Conservation (phyloP, 495 filamentous ascomycete genomes). For the Talaromyces nanjingensis region DNA sequence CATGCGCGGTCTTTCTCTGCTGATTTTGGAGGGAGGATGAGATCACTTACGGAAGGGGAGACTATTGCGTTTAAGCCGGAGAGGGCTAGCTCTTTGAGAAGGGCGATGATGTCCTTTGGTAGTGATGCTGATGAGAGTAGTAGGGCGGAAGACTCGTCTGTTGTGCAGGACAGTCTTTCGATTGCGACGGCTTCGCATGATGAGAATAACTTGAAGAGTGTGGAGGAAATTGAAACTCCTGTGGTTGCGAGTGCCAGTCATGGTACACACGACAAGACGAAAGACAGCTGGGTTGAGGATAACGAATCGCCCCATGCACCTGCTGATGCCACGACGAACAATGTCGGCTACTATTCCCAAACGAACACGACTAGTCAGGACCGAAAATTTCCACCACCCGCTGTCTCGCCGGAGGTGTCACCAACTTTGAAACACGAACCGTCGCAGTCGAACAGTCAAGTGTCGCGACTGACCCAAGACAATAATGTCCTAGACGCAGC, state of each 20-base stretch:
- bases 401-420: neutral
- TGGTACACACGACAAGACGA: neutral
- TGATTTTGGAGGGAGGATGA: constrained; percentile 1
- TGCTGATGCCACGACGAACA: neutral
- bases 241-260: neutral
- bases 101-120: neutral
- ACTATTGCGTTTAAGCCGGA: neutral
- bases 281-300: neutral
- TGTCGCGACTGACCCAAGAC: neutral
- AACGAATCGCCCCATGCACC: neutral
- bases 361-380: neutral
- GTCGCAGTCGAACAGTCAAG: neutral
- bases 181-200: neutral
- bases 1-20: constrained; percentile 2
- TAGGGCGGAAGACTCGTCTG: neutral
- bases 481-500: neutral
- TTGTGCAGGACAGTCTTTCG: neutral
- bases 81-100: neutral
- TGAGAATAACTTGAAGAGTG: neutral
- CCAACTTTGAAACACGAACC: neutral
- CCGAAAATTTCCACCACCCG: neutral
- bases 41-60: neutral
- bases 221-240: neutral
- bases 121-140: neutral
- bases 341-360: neutral